Evolutionary conservation across 2,329 filamentous ascomycete species (phyloP).

Genomic region (Colletotrichum godetiae): DNA sequence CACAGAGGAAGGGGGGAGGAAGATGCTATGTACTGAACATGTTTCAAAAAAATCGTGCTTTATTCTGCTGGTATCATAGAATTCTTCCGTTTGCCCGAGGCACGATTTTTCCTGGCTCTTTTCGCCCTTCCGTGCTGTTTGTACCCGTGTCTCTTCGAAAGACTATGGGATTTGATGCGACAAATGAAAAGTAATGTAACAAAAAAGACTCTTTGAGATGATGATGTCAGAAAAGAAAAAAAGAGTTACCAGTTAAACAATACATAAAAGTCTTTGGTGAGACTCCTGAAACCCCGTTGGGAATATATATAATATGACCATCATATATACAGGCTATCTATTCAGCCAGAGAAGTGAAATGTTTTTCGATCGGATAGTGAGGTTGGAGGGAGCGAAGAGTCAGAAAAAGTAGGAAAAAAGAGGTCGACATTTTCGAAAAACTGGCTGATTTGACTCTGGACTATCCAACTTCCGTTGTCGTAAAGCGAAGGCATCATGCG

Average conservation of each 20-base stretch:
- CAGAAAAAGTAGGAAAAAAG: conserved; percentile 28
- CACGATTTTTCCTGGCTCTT: conserved; percentile 6
- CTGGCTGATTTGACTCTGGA: conserved; percentile 28
- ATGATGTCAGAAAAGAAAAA: neutral
- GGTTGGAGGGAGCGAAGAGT: conserved; percentile 28
- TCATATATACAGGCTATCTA: conserved; percentile 43
- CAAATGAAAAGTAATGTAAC: conserved; percentile 1
- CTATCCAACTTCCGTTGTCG: conserved; percentile 26
- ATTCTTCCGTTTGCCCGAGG: conserved; percentile 8
- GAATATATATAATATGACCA: conserved; percentile 40
- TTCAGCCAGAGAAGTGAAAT: conserved; percentile 34
- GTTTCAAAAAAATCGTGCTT: conserved; percentile 25
- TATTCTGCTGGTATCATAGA: conserved; percentile 33
- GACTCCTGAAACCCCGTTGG: conserved; percentile 36
- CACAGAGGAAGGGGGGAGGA: neutral
- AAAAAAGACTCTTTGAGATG: conserved; percentile 10
- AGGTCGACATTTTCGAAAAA: conserved; percentile 34
- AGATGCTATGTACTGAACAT: conserved; percentile 16
- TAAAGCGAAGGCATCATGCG: conserved; percentile 24
- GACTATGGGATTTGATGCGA: conserved; percentile 10
- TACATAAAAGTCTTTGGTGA: conserved; percentile 31
- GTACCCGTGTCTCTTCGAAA: neutral
- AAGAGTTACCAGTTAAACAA: conserved; percentile 34
- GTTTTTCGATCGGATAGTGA: conserved; percentile 20
- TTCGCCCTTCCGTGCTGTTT: neutral